phyloP scores from a whole-genome alignment of 106 monocot genomes.

The Alisma plantagoaquatica region DNA sequence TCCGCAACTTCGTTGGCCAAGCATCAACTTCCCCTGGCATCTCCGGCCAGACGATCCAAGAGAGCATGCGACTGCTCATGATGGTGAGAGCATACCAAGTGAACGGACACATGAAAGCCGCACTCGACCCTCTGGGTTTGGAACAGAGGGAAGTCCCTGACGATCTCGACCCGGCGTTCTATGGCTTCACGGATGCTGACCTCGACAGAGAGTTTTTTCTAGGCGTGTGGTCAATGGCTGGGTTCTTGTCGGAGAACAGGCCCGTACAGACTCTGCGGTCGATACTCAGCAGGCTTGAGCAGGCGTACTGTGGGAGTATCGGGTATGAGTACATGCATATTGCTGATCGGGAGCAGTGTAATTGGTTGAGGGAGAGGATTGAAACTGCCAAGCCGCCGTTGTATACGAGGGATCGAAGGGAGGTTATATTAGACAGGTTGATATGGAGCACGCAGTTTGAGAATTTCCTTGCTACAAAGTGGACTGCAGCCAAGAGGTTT shows the following conservation, averaged over 20 bases:
- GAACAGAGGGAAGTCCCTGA: conserved; percentile 50
- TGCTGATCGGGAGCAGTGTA: conserved; percentile 72
- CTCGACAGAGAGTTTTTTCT: conserved; percentile 85
- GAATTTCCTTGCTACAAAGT: conserved; percentile 81
- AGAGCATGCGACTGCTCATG: conserved; percentile 80
- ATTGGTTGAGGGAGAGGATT: conserved; percentile 93
- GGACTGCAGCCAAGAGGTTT: conserved; percentile 78
- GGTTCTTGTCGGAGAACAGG: conserved; percentile 81
- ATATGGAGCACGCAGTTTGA: conserved; percentile 91
- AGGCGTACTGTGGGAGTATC: conserved; percentile 80
- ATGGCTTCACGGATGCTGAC: conserved; percentile 82
- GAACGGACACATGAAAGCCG: conserved; percentile 86
- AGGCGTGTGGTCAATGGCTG: conserved; percentile 93
- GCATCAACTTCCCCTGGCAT: conserved; percentile 63
- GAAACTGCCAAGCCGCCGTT: conserved; percentile 44
- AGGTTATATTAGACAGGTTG: conserved; percentile 90
- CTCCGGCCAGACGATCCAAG: conserved; percentile 96
- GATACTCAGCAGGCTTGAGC: conserved; percentile 61
- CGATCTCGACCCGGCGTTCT: conserved; percentile 41
- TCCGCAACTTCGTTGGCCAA: conserved; percentile 84
- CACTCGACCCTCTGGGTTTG: conserved; percentile 63
- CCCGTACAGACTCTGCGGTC: conserved; percentile 73
- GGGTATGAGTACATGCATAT: conserved; percentile 99
- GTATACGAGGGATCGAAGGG: conserved; percentile 40
- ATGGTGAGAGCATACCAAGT: conserved; percentile 87